These are phyloP conservation scores for Cutaneotrichosporon dermatis DNA, from an alignment of 1,284 basidiomycete genomes.

Conservation along the genomic window DNA sequence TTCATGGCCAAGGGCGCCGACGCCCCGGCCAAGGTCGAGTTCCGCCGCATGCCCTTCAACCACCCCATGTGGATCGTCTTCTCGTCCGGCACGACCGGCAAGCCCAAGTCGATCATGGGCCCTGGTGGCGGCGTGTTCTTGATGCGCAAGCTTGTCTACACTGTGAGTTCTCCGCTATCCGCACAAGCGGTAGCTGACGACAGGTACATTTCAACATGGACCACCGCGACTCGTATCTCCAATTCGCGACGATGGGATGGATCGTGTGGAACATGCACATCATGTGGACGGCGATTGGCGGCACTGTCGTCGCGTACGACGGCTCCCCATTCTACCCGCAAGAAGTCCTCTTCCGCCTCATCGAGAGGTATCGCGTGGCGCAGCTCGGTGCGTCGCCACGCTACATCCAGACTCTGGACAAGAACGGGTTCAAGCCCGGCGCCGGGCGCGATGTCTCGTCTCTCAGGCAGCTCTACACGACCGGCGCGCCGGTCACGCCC, in stretches of 20 bases:
- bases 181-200: too few relatives aligned
- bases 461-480: constrained; percentile 36
- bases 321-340: constrained; percentile 40
- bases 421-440: constrained; percentile 16
- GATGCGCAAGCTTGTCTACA: constrained; percentile 19
- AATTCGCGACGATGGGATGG: constrained; percentile 40
- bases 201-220: constrained; percentile 15
- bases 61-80: constrained; percentile 44
- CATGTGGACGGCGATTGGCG: constrained; percentile 27
- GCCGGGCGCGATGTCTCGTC: constrained; percentile 22
- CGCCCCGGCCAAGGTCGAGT: constrained; percentile 26
- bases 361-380: constrained; percentile 31
- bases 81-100: constrained; percentile 45
- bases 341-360: constrained; percentile 27
- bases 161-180: too few relatives aligned
- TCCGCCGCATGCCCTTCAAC: constrained; percentile 23
- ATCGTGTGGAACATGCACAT: constrained; percentile 42
- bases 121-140: constrained; percentile 29
- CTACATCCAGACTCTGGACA: constrained; percentile 25
- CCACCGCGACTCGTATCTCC: constrained; percentile 32
- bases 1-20: constrained; percentile 19
- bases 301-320: constrained; percentile 38
- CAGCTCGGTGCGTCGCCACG: constrained; percentile 37
- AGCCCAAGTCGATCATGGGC: constrained; percentile 46
- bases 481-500: constrained; percentile 36